Conservation (phyloP, 2,329 filamentous ascomycete species). For the Leptodontidium sp. region DNA sequence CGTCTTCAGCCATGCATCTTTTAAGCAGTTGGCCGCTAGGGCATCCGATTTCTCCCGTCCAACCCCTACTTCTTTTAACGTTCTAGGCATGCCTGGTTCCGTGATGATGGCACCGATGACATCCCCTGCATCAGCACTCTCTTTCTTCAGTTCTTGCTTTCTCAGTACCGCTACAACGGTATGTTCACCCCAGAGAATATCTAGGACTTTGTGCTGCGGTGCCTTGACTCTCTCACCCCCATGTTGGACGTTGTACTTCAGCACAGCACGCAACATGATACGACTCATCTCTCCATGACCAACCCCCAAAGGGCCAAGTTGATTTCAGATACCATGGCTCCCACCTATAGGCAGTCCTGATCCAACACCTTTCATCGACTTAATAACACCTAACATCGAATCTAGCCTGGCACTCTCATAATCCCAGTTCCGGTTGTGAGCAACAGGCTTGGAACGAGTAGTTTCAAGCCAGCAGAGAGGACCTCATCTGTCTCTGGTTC, state of each 20-base stretch:
- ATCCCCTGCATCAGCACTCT: constrained; percentile 56
- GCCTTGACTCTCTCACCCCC: constrained; percentile 8
- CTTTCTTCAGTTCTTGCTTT: constrained; percentile 6
- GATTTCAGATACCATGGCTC: constrained; percentile 26
- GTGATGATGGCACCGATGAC: constrained; percentile 58
- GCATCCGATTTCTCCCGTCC: constrained; percentile 55
- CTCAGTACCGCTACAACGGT: constrained; percentile 13
- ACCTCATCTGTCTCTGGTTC: constrained; percentile 32
- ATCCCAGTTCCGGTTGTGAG: constrained; percentile 35
- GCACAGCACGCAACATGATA: constrained; percentile 61
- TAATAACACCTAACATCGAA: constrained; percentile 25
- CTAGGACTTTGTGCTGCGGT: constrained; percentile 23
- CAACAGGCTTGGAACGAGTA: constrained; percentile 41
- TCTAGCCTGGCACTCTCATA: constrained; percentile 20
- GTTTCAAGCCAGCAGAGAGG: constrained; percentile 35
- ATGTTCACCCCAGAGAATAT: constrained; percentile 20
- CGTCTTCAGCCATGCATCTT: constrained; percentile 57
- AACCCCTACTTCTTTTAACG: constrained; percentile 58
- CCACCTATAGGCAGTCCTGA: constrained; percentile 23
- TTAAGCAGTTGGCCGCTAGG: constrained; percentile 57
- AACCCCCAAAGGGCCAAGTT: constrained; percentile 53
- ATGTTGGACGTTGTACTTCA: constrained; percentile 46
- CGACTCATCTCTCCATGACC: constrained; percentile 67
- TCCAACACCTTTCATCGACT: constrained; percentile 23
- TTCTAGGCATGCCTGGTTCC: constrained; percentile 59